Conservation (phyloP, 768 basidiomycete genomes). For the Leucocoprinus sp. region DNA sequence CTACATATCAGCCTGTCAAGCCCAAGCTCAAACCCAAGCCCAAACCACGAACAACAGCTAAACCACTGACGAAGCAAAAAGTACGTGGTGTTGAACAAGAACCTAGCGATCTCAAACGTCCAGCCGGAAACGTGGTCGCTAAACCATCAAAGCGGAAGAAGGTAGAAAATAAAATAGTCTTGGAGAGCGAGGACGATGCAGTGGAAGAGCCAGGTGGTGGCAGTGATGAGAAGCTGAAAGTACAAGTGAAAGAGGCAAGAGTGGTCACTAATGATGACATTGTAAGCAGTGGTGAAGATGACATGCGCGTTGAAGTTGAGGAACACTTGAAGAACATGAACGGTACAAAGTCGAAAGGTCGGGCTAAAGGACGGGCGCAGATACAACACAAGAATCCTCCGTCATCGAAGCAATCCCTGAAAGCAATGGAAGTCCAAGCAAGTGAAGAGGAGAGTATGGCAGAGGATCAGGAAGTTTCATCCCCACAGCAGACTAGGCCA, state of each 20-base stretch:
- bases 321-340: slow-evolving; percentile 11
- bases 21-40: slow-evolving; percentile 1
- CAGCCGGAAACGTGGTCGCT: slow-evolving; percentile 3
- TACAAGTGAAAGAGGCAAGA: slow-evolving; percentile 10
- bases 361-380: slow-evolving; percentile 15
- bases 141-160: slow-evolving; percentile 9
- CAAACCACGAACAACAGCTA: slow-evolving; percentile 3
- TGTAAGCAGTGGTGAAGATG: slow-evolving; percentile 10
- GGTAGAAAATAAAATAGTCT: slow-evolving; percentile 4
- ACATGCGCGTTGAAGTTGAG: slow-evolving; percentile 10
- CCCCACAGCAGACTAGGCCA: slow-evolving; percentile 10
- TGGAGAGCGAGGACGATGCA: slow-evolving; percentile 6
- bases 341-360: slow-evolving; percentile 10
- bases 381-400: slow-evolving; percentile 11
- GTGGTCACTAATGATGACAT: slow-evolving; percentile 11
- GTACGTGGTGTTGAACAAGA: not conserved
- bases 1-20: slow-evolving; percentile 10
- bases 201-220: slow-evolving; percentile 11
- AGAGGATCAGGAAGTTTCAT: slow-evolving; percentile 13
- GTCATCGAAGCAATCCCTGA: slow-evolving; percentile 5
- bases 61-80: slow-evolving; percentile 7
- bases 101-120: slow-evolving; percentile 6
- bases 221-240: slow-evolving; percentile 12
- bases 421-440: slow-evolving; percentile 11
- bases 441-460: slow-evolving; percentile 16